Base-by-base conservation (phyloP, 1,284 basidiomycete species). In the Agroathelia rolfsii region DNA sequence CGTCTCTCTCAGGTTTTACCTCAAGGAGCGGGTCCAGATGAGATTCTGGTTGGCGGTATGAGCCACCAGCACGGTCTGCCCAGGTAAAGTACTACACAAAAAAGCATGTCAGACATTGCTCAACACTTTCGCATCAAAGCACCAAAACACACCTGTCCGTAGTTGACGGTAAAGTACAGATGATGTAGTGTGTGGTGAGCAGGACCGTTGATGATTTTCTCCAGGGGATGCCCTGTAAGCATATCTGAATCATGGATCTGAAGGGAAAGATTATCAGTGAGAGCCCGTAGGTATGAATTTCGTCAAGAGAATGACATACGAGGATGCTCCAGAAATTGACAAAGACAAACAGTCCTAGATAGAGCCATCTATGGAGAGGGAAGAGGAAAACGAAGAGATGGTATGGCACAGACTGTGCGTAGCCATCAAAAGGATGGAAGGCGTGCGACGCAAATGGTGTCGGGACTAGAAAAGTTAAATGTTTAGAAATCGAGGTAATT, bases 211-310 rank as follows among this genome's bases (percentile, higher is more conserved):
- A 99, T 94, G 54, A 90, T 59, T 49, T 70, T 78, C 58, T 97
- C 94, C 2, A 95, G 68, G 5, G 80, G 66, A 52, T 89, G 83
- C n/a, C 85, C 92, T 28, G 86, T 87, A 53, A 97, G 80, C 92
- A 99, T 97, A 64, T 98, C 95, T n/a, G 88, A 93, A 58, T 99
- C 94, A 56, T 98, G 94, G 47, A 98, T 98, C 84, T 87, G 45
- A 6, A 22, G 39, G 15, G 30, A 19, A 28, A 40, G 38, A 17
- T 23, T 14, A 32, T 31, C 23, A 33, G 6, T 28, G 26, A 28
- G 21, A 23, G n/a, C 18, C 27, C 27, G 25, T 9, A 32, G 12
- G 9, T 10, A 32, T 5, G 26, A n/a, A 18, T 10, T 34, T 22
- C 36, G 8, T 19, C 27, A 21, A 21, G n/a, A 13, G 14, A 38